Conservation (phyloP, 1,284 basidiomycete genomes). For the Sutorius eximius region DNA sequence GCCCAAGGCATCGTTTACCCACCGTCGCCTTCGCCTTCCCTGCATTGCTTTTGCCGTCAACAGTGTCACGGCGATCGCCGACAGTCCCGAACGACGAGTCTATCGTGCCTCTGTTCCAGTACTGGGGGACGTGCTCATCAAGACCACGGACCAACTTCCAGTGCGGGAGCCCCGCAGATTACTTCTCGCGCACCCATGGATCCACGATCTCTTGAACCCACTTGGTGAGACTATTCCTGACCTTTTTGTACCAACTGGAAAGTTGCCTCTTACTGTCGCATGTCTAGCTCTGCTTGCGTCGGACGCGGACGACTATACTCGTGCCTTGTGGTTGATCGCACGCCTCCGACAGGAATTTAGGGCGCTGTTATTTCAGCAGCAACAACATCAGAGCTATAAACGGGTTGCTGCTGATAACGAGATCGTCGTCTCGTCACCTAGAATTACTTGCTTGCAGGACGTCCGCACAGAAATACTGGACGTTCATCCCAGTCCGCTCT, state of each 20-base stretch:
- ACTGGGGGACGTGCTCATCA: constrained; percentile 1
- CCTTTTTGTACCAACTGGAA: background rate
- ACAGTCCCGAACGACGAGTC: background rate
- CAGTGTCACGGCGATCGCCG: background rate
- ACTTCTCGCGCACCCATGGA: constrained; percentile 8
- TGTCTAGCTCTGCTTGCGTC: background rate
- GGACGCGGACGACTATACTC: background rate
- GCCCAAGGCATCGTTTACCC: constrained; percentile 1
- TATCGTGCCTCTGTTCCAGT: constrained; percentile 1
- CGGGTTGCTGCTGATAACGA: constrained; percentile 5
- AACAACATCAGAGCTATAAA: background rate
- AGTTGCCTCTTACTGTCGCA: background rate
- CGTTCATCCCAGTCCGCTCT: background rate
- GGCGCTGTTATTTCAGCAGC: constrained; percentile 2
- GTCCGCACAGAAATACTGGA: background rate
- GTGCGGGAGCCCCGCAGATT: background rate
- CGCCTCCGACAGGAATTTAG: constrained; percentile 7
- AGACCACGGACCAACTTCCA: background rate
- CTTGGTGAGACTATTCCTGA: background rate
- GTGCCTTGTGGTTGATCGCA: constrained; percentile 4
- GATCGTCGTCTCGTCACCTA: constrained; percentile 1
- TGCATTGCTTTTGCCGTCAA: constrained; percentile 1
- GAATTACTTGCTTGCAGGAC: background rate
- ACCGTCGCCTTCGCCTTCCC: constrained; percentile 6
- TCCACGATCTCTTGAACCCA: background rate